These are phyloP conservation scores for Aspergillus sp. DNA, from an alignment of 2,329 filamentous ascomycete species.

Conservation along the genomic window DNA sequence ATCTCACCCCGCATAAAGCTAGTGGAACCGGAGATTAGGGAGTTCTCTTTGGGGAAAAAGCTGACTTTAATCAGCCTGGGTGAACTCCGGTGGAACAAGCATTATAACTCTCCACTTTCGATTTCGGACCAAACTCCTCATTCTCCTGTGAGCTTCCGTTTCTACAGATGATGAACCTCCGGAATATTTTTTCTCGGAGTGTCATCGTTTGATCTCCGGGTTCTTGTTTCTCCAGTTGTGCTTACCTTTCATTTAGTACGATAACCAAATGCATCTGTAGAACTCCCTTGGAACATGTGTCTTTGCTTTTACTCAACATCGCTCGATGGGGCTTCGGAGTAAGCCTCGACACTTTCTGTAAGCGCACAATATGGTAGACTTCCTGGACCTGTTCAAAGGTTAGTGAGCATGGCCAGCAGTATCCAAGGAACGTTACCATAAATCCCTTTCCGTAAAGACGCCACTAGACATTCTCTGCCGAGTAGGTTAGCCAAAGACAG, in stretches of 20 bases:
- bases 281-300: too few relatives aligned
- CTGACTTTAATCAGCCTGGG: neutral
- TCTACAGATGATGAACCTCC: neutral
- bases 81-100: neutral
- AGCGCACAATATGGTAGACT: neutral
- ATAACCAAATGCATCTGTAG: too few relatives aligned
- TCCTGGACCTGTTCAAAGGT: neutral
- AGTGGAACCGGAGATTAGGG: neutral
- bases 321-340: neutral
- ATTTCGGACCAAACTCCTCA: neutral
- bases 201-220: neutral
- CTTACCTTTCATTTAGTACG: neutral
- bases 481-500: neutral
- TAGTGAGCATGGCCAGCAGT: neutral
- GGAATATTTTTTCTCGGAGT: neutral
- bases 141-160: neutral
- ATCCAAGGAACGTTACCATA: neutral
- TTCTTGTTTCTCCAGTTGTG: neutral
- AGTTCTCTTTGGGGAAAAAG: neutral
- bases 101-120: neutral
- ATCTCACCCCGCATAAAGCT: neutral
- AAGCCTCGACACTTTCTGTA: neutral
- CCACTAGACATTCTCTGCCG: neutral
- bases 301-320: neutral
- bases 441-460: neutral